Percentiles rank a stretch among this genome's conserved stretches.
These are phyloP conservation scores for Candida saitoana DNA, from an alignment of 805 yeast genomes.

Conservation along the genomic window DNA sequence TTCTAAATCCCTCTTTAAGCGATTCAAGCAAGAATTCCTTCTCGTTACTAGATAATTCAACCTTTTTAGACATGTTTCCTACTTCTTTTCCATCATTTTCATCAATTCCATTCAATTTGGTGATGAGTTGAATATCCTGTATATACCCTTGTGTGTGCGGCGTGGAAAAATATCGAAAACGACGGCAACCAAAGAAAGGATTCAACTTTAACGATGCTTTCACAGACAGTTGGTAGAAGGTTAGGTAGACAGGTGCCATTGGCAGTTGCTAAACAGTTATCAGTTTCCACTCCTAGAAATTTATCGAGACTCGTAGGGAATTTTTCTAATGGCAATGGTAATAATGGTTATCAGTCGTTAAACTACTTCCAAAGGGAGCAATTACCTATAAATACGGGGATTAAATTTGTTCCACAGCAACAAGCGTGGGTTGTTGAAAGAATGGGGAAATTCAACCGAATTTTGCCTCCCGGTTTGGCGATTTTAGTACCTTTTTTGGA, in stretches of 20 bases:
- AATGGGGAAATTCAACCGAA: constrained; percentile 75
- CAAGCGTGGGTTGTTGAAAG: constrained; percentile 89
- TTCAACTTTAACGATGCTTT: too few species aligned
- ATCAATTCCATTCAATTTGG: too few species aligned
- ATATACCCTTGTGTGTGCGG: too few species aligned
- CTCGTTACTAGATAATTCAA: constrained; percentile 64
- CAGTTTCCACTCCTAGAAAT: neutral
- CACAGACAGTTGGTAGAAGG: neutral
- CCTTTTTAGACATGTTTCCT: constrained; percentile 53
- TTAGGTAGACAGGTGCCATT: neutral
- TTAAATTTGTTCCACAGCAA: constrained; percentile 84
- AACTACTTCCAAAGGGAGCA: constrained; percentile 59
- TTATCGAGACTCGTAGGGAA: neutral
- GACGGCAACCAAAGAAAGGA: too few species aligned
- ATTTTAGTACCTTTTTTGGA: constrained; percentile 69
- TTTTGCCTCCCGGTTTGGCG: constrained; percentile 73
- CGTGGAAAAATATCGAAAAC: neutral
- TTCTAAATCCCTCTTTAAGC: constrained; percentile 56
- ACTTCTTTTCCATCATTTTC: neutral
- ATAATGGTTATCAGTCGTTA: constrained; percentile 16
- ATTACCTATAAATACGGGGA: constrained; percentile 70
- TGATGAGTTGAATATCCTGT: neutral
- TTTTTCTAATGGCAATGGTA: constrained; percentile 3
- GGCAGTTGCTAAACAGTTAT: neutral
- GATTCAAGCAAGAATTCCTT: constrained; percentile 57